phyloP scores from a whole-genome alignment of 495 filamentous ascomycete genomes.

The Penicillium taxi region DNA sequence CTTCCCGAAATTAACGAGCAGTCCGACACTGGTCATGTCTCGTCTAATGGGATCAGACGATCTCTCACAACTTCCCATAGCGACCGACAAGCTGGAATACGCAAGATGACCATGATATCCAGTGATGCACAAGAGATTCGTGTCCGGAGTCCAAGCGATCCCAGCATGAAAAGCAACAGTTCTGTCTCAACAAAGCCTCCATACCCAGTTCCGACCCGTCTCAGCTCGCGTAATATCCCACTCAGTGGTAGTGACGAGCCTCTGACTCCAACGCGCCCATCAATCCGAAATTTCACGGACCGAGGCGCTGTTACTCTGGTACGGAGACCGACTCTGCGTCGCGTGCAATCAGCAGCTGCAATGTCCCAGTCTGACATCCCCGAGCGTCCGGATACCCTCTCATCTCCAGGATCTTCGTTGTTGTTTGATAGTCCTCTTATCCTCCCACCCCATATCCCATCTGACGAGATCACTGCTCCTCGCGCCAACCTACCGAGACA shows the following conservation, averaged over 20 bases:
- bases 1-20: conserved; percentile 38
- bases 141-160: conserved; percentile 66
- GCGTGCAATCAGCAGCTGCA: conserved; percentile 71
- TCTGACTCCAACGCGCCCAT: conserved; percentile 65
- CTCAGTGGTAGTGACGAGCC: conserved; percentile 67
- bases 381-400: conserved; percentile 48
- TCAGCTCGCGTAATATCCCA: conserved; percentile 74
- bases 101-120: conserved; percentile 63
- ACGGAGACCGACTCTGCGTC: conserved; percentile 53
- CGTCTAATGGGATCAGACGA: conserved; percentile 18
- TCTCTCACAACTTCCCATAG: conserved; percentile 15
- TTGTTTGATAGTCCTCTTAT: conserved; percentile 55
- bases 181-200: conserved; percentile 49
- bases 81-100: conserved; percentile 46
- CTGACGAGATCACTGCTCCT: conserved; percentile 61
- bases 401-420: conserved; percentile 58
- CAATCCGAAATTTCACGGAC: conserved; percentile 36
- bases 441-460: conserved; percentile 61
- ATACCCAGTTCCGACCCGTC: conserved; percentile 83
- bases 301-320: conserved; percentile 25
- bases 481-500: conserved; percentile 21
- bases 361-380: conserved; percentile 45
- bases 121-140: conserved; percentile 59
- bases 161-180: conserved; percentile 48
- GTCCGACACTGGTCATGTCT: conserved; percentile 14